A percentile compares a stretch with the other conserved stretches of the same genome.
Conservation (phyloP, 371 early-diverging fungal species). For the Mucor racemosus region DNA sequence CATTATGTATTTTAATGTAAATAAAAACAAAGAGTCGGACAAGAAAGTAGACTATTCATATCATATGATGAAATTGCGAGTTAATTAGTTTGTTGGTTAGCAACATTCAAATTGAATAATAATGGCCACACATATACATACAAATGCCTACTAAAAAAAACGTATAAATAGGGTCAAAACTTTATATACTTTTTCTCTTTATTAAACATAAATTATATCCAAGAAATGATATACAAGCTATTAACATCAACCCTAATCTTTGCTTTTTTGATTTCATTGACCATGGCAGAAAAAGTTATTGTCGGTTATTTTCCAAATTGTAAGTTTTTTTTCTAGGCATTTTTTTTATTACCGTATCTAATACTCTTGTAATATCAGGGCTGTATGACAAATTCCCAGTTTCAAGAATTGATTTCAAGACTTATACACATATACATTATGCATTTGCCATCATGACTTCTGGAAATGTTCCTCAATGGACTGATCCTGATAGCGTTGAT, state of each 20-base stretch:
- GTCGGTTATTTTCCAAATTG: slow-evolving; percentile 51
- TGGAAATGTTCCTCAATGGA: slow-evolving; percentile 40
- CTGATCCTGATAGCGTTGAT: slow-evolving; percentile 20
- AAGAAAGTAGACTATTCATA: not conserved
- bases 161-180: not conserved
- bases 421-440: slow-evolving; percentile 67
- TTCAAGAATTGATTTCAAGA: slow-evolving; percentile 10
- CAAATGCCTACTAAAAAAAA: not conserved
- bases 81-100: not conserved
- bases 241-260: not conserved
- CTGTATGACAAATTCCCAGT: slow-evolving; percentile 35
- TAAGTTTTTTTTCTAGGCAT: slow-evolving; percentile 16
- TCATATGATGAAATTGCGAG: not conserved
- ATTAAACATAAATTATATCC: not conserved
- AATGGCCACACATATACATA: not conserved
- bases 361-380: slow-evolving; percentile 22
- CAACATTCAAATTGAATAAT: not conserved
- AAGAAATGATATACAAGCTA: not conserved
- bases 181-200: not conserved
- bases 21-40: slow-evolving; percentile 1
- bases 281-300: slow-evolving; percentile 16
- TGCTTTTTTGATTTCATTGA: not conserved
- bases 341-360: too few species aligned
- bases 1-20: not conserved
- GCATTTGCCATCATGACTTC: slow-evolving; percentile 44